Base-by-base conservation (phyloP, 805 yeast species). In the Candida boleticola region DNA sequence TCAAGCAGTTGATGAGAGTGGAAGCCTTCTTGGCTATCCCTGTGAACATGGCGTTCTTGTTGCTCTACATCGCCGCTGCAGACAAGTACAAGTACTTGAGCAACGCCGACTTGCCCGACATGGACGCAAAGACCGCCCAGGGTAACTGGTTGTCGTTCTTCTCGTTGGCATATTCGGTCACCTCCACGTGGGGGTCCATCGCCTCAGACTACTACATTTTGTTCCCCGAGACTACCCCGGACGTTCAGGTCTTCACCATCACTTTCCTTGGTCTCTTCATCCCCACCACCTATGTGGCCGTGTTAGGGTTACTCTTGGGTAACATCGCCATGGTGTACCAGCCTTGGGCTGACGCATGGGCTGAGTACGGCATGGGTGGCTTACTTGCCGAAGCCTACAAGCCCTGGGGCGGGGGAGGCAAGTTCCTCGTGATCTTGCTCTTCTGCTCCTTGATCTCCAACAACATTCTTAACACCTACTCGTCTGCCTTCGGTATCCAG, bases 151-250 rank as follows among this genome's bases (percentile, higher is more conserved):
- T 88, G 22, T 77, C 87, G 11, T 85, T 80, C 60, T 85, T 88
- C 53, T 76, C 89, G 1, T 69, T 87, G 42, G 73, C 82, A 34
- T 86, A 85, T 54, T 81, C 95, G 22, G 81, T 84, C 36, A 87
- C 96, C 3, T 77, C 88, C 3, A 86, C 96, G 1, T 89, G 96
- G 96, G 90, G 95, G 34, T 83, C 90, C 2, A 77, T 86, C 46
- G 87, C 96, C 0, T 74, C 90, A 0, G 97, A 89, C 62, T 89
- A 89, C 60, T 86, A 86, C 60, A 78, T 89, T 37, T 69, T 87
- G 39, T 80, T 88, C 52, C 96, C 96, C 1, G 92, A 85, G 53
- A 68, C 73, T 31, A 77, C 87, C 0, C 73, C 85, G 2, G 77
- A 78, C 41, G 46, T 59, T 41, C 74, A 73, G 44, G 68, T 83